Base-by-base conservation (phyloP, 2,329 filamentous ascomycete species). In the Ophiosphaerella herpotricha region DNA sequence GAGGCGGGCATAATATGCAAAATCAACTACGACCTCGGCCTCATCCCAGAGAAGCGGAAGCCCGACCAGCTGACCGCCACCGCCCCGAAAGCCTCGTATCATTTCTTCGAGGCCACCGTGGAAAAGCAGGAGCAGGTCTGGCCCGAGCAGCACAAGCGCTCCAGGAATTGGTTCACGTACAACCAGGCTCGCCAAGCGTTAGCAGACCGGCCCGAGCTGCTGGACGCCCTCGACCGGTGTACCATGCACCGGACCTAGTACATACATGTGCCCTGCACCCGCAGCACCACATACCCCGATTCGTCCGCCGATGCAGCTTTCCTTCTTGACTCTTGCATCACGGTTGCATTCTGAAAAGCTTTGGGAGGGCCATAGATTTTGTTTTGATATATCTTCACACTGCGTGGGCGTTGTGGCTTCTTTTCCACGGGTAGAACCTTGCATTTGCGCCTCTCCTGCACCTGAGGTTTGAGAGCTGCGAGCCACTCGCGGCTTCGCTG, bases 91-190 rank as follows among this genome's bases (percentile, higher is more conserved):
- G 83, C 86, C 33, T 74, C 86, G 45, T 93, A 92, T 73, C 85
- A 87, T 63, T 94, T 93, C 75, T 94, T 86, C 75, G 90, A 97
- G 75, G 92, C 87, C 56, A 88, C 84, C n/a, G 94, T 99, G 54
- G 84, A 88, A 57, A 87, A 86, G 66, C 90, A 96, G 77, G 89
- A 94, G 74, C 79, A 81, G 13, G 85, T 92, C 50, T 99, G 94
- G 94, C 94, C 94, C 1, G 94, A 99, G 79, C 88, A 84, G 78
- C 85, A 96, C 75, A 97, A 97, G 81, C 84, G 94, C 66, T 87
- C 87, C 72, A 85, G 94, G 53, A 85, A 88, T 72, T 99, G 94
- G 94, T 91, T 96, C 74, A 87, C 85, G 43, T 97, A 90, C 72
- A 77, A 82, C 43, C 85, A 95, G 73, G 94, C 94, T n/a, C 85